Conservation (phyloP, 2,329 filamentous ascomycete species). For the Spiromastix sp. region DNA sequence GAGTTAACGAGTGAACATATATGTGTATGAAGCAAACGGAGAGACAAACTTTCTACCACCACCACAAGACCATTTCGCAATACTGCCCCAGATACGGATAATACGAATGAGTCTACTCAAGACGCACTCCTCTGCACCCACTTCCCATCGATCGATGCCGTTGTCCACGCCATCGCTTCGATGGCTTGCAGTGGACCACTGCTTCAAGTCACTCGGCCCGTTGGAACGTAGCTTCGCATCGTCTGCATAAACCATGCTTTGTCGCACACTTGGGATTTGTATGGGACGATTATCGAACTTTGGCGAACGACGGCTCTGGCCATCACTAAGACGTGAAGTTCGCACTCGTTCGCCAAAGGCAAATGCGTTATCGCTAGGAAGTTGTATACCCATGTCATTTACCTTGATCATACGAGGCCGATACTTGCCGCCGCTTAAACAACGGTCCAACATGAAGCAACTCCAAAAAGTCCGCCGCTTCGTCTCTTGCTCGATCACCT, state of each 20-base stretch:
- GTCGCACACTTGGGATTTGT: slow-evolving; percentile 33
- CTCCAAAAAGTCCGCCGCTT: slow-evolving; percentile 48
- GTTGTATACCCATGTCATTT: slow-evolving; percentile 42
- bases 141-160: slow-evolving; percentile 42
- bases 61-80: slow-evolving; percentile 45
- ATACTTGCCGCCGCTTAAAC: slow-evolving; percentile 44
- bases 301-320: slow-evolving; percentile 23
- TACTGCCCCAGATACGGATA: slow-evolving; percentile 45
- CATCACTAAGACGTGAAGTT: slow-evolving; percentile 39
- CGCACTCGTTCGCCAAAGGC: slow-evolving; percentile 44
- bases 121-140: slow-evolving; percentile 43
- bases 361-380: slow-evolving; percentile 48
- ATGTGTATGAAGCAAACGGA: not conserved
- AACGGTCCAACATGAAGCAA: slow-evolving; percentile 48
- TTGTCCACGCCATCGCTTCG: slow-evolving; percentile 30
- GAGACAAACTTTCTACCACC: slow-evolving; percentile 40
- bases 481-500: slow-evolving; percentile 44
- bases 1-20: slow-evolving; percentile 2
- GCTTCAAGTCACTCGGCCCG: slow-evolving; percentile 23
- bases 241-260: slow-evolving; percentile 26
- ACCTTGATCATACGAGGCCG: slow-evolving; percentile 43
- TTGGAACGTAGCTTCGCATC: slow-evolving; percentile 29
- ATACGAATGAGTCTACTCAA: slow-evolving; percentile 46
- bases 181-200: slow-evolving; percentile 30
- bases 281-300: slow-evolving; percentile 32